Percentiles rank a stretch among this genome's conserved stretches.
phyloP scores from a whole-genome alignment of 345 rosid species.

The Boechera divaricarpa region DNA sequence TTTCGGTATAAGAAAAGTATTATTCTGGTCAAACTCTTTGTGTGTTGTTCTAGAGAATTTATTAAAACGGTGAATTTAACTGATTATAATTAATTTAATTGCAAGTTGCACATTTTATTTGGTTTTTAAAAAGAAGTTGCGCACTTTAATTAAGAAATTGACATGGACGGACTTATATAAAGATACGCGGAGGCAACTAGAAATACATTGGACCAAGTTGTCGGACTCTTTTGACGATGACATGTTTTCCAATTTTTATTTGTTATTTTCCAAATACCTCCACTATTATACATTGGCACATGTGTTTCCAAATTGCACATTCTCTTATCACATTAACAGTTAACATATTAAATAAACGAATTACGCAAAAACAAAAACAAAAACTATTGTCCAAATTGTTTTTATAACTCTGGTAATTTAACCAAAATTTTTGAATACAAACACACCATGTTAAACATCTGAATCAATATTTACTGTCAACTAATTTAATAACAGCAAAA shows the following conservation, averaged over 20 bases:
- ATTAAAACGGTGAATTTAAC: slow-evolving; percentile 16
- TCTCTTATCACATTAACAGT: neutral
- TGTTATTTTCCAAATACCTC: neutral
- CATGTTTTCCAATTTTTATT: neutral
- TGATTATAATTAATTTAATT: slow-evolving; percentile 3
- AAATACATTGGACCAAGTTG: slow-evolving; percentile 24
- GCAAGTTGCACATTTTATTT: slow-evolving; percentile 21
- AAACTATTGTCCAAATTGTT: too few relatives aligned
- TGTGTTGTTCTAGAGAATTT: slow-evolving; percentile 19
- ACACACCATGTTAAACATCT: too few relatives aligned
- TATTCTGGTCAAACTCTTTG: slow-evolving; percentile 13
- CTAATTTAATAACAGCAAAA: too few relatives aligned
- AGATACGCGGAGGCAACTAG: slow-evolving; percentile 25
- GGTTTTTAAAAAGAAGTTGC: neutral
- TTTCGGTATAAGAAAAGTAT: neutral
- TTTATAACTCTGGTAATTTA: too few relatives aligned
- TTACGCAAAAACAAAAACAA: too few relatives aligned
- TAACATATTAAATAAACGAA: too few relatives aligned
- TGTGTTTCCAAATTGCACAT: slow-evolving; percentile 5
- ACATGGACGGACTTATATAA: slow-evolving; percentile 25
- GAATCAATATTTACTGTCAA: too few relatives aligned
- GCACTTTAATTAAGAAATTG: slow-evolving; percentile 9
- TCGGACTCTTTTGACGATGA: slow-evolving; percentile 21
- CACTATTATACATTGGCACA: neutral
- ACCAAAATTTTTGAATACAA: too few relatives aligned